Evolutionary conservation across 208 protist species (phyloP).

Genomic region (Herpetomonas muscarum): DNA sequence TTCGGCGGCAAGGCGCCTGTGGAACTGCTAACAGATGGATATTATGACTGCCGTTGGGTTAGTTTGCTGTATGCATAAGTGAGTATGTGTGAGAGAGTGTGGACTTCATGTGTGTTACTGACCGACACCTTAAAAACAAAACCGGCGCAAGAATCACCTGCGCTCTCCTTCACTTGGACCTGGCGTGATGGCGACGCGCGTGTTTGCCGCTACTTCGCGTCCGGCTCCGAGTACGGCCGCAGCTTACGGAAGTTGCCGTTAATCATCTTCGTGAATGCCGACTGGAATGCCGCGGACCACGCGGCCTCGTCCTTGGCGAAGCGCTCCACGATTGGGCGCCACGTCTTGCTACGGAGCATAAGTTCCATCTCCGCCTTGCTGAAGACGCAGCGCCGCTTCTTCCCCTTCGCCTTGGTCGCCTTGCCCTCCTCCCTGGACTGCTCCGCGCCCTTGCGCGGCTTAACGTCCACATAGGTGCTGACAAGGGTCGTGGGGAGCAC

Average conservation of each 20-base stretch:
- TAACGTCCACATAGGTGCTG: conserved; percentile 42
- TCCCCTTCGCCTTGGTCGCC: conserved; percentile 11
- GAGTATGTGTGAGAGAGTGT: too few species aligned
- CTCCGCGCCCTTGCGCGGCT: background rate
- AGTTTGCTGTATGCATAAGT: too few species aligned
- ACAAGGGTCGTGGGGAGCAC: conserved; percentile 48
- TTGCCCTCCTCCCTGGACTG: conserved; percentile 5
- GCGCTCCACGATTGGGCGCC: conserved; percentile 40
- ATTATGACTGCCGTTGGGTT: too few species aligned
- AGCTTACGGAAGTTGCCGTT: conserved; percentile 75
- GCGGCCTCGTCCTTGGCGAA: conserved; percentile 58
- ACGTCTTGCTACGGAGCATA: conserved; percentile 44
- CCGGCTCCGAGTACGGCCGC: conserved; percentile 53
- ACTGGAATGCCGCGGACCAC: conserved; percentile 60
- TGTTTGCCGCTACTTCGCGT: conserved; percentile 7
- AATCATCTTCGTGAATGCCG: conserved; percentile 79
- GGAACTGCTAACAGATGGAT: too few species aligned
- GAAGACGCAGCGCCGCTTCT: conserved; percentile 54
- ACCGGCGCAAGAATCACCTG: too few species aligned
- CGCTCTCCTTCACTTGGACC: too few species aligned
- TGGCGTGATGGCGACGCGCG: too few species aligned
- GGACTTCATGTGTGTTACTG: too few species aligned
- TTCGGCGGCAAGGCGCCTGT: too few species aligned
- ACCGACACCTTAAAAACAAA: too few species aligned
- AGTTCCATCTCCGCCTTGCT: conserved; percentile 59